Evolutionary conservation across 2,329 filamentous ascomycete genomes (phyloP), one percentile per base, ranked within the genome.

Genomic region (Colletotrichum salicis): DNA sequence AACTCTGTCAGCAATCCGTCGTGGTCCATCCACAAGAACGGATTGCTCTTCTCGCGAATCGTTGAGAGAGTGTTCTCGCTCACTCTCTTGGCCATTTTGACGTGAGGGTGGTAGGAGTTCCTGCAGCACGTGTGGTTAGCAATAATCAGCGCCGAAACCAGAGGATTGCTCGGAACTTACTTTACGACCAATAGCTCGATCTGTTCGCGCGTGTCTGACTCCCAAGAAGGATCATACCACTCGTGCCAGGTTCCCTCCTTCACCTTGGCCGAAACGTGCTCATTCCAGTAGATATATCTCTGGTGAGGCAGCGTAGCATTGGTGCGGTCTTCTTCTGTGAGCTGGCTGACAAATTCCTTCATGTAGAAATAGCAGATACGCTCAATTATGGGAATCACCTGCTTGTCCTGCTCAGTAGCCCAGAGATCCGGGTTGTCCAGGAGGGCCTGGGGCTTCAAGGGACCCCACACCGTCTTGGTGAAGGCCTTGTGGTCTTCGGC

Each of bases 341-440:
- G 45, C 2, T 58, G 33, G 3, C 19, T 27, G 2, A 65, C 1
- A 5, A 70, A 59, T 1, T 54, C 12, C 61, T 60, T 70, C 5
- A 70, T 54, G 48, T 55, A 70, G n/a, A 37, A 31, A 10, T 66
- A 70, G 15, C 31, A 31, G 33, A 70, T 55, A 24, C 67, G 67
- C 48, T 70, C 67, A 33, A 70, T 70, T 12, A 66, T 11, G 2
- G 45, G n/a, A 31, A 64, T 55, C n/a, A 60, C 62, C 24, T 52
- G 52, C 61, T 59, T 69, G 24, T 69, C 67, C 54, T 70, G 51
- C 11, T 58, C 55, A 33, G 67, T 65, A 27, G 67, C 67, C 67
- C 61, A 41, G 11, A 65, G 22, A 2, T 58, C 61, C 19, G 60
- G 60, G 10, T 27, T 22, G n/a, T 69, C 67, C 19, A 69, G 54